Base-by-base conservation (phyloP, 768 basidiomycete species). In the Agaricus blazei region DNA sequence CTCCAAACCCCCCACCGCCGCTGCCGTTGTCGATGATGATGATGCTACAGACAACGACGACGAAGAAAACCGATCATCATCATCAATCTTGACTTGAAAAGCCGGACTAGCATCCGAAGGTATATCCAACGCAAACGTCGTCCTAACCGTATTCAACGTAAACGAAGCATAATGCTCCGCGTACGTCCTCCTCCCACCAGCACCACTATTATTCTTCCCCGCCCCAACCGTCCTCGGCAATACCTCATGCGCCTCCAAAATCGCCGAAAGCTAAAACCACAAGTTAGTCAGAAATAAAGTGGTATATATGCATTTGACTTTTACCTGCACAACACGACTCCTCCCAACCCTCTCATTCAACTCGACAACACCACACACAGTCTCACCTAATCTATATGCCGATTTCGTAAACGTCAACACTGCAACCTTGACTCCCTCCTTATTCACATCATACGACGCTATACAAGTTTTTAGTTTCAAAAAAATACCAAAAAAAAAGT, bases 381-480 rank as follows among this genome's bases (percentile, higher is more conserved):
- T 94, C 72, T 99, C 95, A 3, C 96, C 96, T 0, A 98, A 81
- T 19, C 96, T 73, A 68, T 91, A 98, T 0, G 91, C 89, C 40
- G 87, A 85, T 70, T 98, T 98, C 26, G 90, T 84, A 60, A 99
- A 90, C 0, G 94, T 97, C 12, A 99, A 69, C 37, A 90, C 85
- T 5, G 96, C 95, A 56, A 98, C 93, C 41, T 84, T 83, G 37
- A 89, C 81, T 0, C 90, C 93, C 36, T 96, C 92, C 74, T 98
- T 97, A 65, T 86, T 90, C 53, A 98, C 93, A 71, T 98, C 95
- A 69, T 93, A 98, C 0, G 93, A 94, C 38, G 87, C 93, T 96
- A 61, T 24, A 48, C 28, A 54, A 34, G 27, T 57, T 38, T 58
- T 37, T 43, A 31, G 42, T 24, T 45, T 28, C 44, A 24, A n/a